Conservation (phyloP, 352 stramenopile genomes). For the Ochromonadaceae sp. region DNA sequence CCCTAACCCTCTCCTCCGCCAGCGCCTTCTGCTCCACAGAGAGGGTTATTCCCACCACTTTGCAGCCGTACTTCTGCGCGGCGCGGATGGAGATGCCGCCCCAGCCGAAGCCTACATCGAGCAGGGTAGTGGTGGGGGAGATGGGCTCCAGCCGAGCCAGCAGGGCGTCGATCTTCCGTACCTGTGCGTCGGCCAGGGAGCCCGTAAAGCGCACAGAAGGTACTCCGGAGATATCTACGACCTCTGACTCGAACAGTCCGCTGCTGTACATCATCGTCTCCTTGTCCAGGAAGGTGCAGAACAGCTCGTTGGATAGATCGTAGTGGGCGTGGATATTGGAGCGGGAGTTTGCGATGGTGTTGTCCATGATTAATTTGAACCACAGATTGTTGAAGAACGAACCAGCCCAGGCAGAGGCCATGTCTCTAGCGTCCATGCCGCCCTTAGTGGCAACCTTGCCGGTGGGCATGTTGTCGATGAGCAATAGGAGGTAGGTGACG, state of each 20-base stretch:
- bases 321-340: slow-evolving; percentile 39
- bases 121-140: slow-evolving; percentile 38
- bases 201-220: slow-evolving; percentile 14
- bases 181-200: slow-evolving; percentile 49
- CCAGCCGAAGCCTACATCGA: slow-evolving; percentile 63
- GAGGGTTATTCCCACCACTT: slow-evolving; percentile 52
- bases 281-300: slow-evolving; percentile 47
- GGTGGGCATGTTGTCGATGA: slow-evolving; percentile 41
- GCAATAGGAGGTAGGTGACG: slow-evolving; percentile 45
- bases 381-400: slow-evolving; percentile 48
- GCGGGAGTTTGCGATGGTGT: slow-evolving; percentile 42
- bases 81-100: slow-evolving; percentile 47
- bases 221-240: not conserved
- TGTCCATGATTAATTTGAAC: slow-evolving; percentile 55
- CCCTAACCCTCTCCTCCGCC: slow-evolving; percentile 37
- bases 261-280: slow-evolving; percentile 57
- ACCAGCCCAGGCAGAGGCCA: slow-evolving; percentile 48
- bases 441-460: slow-evolving; percentile 18
- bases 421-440: slow-evolving; percentile 37
- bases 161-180: slow-evolving; percentile 53
- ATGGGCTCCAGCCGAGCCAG: slow-evolving; percentile 37
- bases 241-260: slow-evolving; percentile 40
- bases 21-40: slow-evolving; percentile 53
- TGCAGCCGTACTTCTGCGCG: slow-evolving; percentile 48
- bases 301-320: slow-evolving; percentile 54